Percentiles rank a stretch among this genome's conserved stretches.
Evolutionary conservation across 83 land plant species (phyloP).

Genomic region (Larix sibirica): DNA sequence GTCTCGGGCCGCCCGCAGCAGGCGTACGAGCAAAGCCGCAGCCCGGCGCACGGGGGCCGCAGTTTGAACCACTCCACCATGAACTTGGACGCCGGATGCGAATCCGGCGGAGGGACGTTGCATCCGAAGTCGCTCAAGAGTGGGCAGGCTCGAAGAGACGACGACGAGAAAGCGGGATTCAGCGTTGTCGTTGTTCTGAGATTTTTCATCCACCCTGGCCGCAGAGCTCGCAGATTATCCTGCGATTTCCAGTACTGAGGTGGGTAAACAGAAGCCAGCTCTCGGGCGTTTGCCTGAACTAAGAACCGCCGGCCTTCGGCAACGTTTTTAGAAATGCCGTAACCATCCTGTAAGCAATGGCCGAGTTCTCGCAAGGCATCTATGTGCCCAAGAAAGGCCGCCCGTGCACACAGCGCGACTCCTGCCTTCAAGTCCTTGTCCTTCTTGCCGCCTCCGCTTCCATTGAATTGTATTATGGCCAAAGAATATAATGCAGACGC

Average conservation of each 20-base stretch:
- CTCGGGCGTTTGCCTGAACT: constrained; percentile 71
- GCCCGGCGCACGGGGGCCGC: constrained; percentile 16
- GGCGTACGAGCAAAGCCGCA: constrained; percentile 66
- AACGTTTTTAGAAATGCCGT: constrained; percentile 34
- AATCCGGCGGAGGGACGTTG: constrained; percentile 54
- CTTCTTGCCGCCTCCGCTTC: constrained; percentile 63
- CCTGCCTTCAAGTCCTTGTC: constrained; percentile 70
- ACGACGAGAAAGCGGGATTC: neutral
- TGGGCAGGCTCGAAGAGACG: constrained; percentile 28
- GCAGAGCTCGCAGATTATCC: neutral
- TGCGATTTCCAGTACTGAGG: neutral
- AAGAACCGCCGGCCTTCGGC: constrained; percentile 37
- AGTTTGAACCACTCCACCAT: constrained; percentile 57
- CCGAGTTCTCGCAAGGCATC: constrained; percentile 65
- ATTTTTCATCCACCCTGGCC: neutral
- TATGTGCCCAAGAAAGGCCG: constrained; percentile 64
- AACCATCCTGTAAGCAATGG: constrained; percentile 66
- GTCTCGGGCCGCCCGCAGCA: constrained; percentile 82
- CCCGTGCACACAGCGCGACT: constrained; percentile 67
- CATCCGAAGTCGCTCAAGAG: constrained; percentile 75
- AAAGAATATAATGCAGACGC: constrained; percentile 65
- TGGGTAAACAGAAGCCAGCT: constrained; percentile 44
- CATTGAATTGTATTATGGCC: constrained; percentile 65
- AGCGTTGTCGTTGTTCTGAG: neutral
- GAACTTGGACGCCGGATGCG: constrained; percentile 62